Evolutionary conservation across 306 rosid species (phyloP).

Genomic region (Medicago arabica): DNA sequence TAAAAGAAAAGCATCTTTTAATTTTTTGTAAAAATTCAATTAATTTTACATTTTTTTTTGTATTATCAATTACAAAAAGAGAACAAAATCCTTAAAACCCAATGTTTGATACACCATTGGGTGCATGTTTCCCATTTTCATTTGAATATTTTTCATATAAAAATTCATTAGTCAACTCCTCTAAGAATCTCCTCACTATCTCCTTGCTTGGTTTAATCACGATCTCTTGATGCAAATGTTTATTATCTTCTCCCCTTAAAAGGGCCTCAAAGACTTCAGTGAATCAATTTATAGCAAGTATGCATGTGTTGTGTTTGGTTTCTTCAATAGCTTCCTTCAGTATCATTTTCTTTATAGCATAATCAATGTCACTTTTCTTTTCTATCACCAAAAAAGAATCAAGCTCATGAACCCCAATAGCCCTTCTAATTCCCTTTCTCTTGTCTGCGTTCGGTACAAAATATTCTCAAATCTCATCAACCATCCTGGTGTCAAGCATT

Average conservation of each 20-base stretch:
- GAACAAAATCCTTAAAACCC: too few species aligned
- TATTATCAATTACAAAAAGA: too few species aligned
- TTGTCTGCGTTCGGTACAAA: constrained; percentile 21
- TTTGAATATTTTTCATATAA: not conserved
- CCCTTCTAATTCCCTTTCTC: constrained; percentile 41
- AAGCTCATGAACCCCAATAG: constrained; percentile 48
- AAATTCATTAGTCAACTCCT: not conserved
- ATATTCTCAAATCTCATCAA: constrained; percentile 32
- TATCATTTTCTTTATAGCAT: not conserved
- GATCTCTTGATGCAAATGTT: constrained; percentile 6
- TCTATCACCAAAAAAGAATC: constrained; percentile 21
- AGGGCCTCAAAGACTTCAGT: constrained; percentile 43
- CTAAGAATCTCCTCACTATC: not conserved
- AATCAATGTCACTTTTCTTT: not conserved
- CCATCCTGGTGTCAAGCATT: constrained; percentile 37
- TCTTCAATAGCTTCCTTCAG: not conserved
- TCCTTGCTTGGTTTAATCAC: constrained; percentile 35
- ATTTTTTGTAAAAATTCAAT: too few species aligned
- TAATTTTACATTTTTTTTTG: too few species aligned
- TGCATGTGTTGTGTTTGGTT: constrained; percentile 34
- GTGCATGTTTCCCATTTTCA: not conserved
- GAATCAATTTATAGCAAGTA: constrained; percentile 36
- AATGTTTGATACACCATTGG: too few species aligned
- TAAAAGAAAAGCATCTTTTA: too few species aligned
- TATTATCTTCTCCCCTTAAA: not conserved